Evolutionary conservation across 768 basidiomycete genomes (phyloP), one percentile per base, ranked within the genome.

Genomic region (Tricholoma hemisulphureum): DNA sequence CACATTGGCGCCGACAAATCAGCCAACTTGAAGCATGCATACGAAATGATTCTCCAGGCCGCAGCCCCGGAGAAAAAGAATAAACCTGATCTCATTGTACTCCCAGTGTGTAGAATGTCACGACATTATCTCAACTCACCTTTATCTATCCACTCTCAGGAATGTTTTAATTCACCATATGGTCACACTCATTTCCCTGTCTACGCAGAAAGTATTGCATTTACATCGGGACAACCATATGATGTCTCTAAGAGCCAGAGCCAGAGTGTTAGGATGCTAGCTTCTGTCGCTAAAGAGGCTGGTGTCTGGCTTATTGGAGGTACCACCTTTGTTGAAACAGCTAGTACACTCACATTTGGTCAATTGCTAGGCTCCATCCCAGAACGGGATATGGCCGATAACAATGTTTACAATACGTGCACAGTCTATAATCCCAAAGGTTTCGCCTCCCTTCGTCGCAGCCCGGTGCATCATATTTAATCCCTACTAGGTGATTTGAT

Each of bases 301-400:
- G 82, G 79, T 6, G 78, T 87, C 11, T 98, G 95, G 95, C 75
- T 99, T n/a, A 83, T 99, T 64, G 97, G 95, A 72, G 97, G 96
- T 88, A 11, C 2, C 10, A 24, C 21, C 31, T 37, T 11, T 26
- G 21, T 49, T n/a, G 32, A 31, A 31, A n/a, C 14, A 24, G 34
- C 26, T 24, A 26, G 7, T 10, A 51, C 13, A n/a, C 37, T 31
- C 24, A 24, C 16, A 21, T 14, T 45, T n/a, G n/a, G 49, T 21
- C n/a, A n/a, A 46, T 31, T 48, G n/a, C 31, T 61, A 98, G 95
- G 95, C 13, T 92, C 94, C 2, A 95, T 99, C 51, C 97, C 97
- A 0, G 96, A 99, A 71, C 80, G 83, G 41, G 92, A 91, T 59
- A 65, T 62, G 1, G 57, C 67, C 6, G 79, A 81, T 20, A 83